Percentiles rank a stretch among this genome's conserved stretches.
Evolutionary conservation across 1,284 basidiomycete species (phyloP).

Genomic region (Ganoderma lucidum): DNA sequence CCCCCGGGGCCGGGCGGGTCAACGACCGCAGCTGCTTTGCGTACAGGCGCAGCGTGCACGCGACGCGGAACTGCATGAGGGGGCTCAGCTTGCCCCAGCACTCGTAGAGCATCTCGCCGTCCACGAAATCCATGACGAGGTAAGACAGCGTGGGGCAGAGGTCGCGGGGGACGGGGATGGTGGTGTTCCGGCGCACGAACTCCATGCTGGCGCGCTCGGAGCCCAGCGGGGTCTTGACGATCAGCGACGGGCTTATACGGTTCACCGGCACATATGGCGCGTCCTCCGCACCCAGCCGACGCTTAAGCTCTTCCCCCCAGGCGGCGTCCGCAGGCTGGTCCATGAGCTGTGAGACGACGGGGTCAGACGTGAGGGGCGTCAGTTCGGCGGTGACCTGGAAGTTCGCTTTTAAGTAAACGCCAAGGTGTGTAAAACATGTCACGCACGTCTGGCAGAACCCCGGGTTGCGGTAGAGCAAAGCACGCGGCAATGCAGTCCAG

Average conservation of each 20-base stretch:
- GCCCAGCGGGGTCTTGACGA: constrained; percentile 23
- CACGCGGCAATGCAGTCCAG: background rate
- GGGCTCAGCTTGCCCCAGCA: constrained; percentile 33
- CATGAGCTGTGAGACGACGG: background rate
- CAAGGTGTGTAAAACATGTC: background rate
- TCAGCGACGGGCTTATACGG: constrained; percentile 15
- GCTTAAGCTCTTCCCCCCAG: constrained; percentile 12
- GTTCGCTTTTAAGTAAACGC: background rate
- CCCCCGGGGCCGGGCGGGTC: constrained; percentile 14
- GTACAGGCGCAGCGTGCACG: constrained; percentile 39
- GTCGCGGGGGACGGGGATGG: constrained; percentile 36
- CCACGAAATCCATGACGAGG: constrained; percentile 37
- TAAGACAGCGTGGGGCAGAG: background rate
- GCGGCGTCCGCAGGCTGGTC: background rate
- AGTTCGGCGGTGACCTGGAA: constrained; percentile 7
- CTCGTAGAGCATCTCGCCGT: constrained; percentile 34
- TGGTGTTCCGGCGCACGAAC: constrained; percentile 33
- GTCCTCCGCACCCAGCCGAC: constrained; percentile 5
- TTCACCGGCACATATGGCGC: background rate
- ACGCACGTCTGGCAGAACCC: background rate
- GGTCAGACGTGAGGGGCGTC: background rate
- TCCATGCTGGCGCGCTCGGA: constrained; percentile 36
- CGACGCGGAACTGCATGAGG: constrained; percentile 36
- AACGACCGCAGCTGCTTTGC: constrained; percentile 33
- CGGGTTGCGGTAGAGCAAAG: background rate